Evolutionary conservation across 805 yeast genomes (phyloP), one percentile per base, ranked within the genome.

Genomic region (Sugiyamaella chiloensis): DNA sequence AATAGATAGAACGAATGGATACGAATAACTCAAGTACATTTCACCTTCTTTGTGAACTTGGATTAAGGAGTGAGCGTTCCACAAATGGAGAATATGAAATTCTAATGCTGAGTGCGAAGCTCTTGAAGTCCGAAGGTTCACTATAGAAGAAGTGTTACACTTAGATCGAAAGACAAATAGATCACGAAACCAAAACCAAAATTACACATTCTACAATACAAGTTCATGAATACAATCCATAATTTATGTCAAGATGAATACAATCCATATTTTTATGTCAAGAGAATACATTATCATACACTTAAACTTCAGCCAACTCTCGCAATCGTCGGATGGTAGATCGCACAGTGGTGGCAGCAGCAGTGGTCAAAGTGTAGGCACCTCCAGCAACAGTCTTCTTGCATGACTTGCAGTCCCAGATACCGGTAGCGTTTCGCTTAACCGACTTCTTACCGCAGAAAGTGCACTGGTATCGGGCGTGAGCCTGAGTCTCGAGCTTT

Each of bases 311-410:
- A 78, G 95, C 97, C 81, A 95, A 74, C 73, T 93, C 99, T 85
- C 99, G 89, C 78, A 93, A 87, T 86, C 99, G 96, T 84, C 99
- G 91, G 81, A 93, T 93, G 76, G 99, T 91, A 60, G 99, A 93
- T 85, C 99, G 90, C 76, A 90, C 97, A 67, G 99, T 93, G 76
- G 96, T 96, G 72, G 99, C 99, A 74, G 99, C 97, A 70, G 99
- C 93, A 67, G 99, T 93, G 55, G 59, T 84, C 63, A 93, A 90
- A 69, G 96, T 82, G 90, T 93, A 93, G 77, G 99, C 99, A 83
- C 99, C 99, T 75, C 99, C 99, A 68, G 99, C 99, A 71, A 93
- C 87, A 64, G 96, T 85, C 85, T 88, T 93, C 68, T 76, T 78
- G 80, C 99, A 91, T 63, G 96, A 78, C 76, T 81, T 79, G 82